Evolutionary conservation across 1,284 basidiomycete genomes (phyloP).

Genomic region (Ceratobasidium sp.): DNA sequence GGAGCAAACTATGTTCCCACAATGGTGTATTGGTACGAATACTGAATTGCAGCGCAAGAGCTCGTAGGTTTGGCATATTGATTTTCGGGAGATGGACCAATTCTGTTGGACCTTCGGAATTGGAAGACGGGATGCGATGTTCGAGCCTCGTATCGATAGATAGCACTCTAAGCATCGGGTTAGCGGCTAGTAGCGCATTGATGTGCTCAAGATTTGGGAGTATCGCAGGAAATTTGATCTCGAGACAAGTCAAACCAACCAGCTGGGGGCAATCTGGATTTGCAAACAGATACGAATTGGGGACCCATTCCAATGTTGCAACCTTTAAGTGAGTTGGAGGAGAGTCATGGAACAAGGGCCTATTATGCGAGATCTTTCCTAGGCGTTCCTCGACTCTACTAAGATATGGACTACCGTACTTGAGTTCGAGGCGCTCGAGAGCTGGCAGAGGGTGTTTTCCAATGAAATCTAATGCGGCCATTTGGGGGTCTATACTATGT

Average conservation of each 20-base stretch:
- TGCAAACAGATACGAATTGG: slow-evolving; percentile 7
- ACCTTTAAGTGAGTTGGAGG: not conserved
- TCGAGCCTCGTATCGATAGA: not conserved
- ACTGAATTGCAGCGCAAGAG: too few relatives aligned
- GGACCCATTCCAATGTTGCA: not conserved
- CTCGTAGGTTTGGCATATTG: too few relatives aligned
- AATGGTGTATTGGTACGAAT: too few relatives aligned
- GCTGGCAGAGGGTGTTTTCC: too few relatives aligned
- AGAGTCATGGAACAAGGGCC: too few relatives aligned
- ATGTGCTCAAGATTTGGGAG: not conserved
- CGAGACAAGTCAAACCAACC: not conserved
- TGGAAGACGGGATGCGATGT: too few relatives aligned
- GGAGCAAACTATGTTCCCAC: slow-evolving; percentile 2
- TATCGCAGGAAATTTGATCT: not conserved
- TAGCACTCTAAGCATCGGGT: not conserved
- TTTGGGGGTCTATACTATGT: too few relatives aligned
- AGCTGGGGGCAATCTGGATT: not conserved
- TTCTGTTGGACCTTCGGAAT: too few relatives aligned
- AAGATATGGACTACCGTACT: not conserved
- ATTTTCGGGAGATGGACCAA: too few relatives aligned
- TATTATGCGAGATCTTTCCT: too few relatives aligned
- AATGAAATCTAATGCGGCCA: too few relatives aligned
- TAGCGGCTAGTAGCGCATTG: not conserved
- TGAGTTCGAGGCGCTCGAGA: not conserved
- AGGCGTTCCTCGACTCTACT: not conserved